Conservation (phyloP, 768 basidiomycete genomes). For the Hypsizygus marmoreus region DNA sequence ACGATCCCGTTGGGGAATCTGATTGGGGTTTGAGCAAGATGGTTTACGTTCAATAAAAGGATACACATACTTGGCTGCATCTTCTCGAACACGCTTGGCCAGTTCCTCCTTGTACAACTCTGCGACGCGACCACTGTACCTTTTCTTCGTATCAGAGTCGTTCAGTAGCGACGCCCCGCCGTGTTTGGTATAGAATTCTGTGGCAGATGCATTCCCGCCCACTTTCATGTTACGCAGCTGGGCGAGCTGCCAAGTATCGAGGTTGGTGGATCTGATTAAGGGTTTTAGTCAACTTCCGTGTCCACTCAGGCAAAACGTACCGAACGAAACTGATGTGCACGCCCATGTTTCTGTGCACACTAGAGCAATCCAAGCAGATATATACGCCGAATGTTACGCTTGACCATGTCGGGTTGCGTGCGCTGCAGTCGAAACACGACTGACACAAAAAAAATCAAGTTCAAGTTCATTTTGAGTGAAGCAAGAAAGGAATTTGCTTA, state of each 20-base stretch:
- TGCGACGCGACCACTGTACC: conserved; percentile 83
- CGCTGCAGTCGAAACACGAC: conserved; percentile 91
- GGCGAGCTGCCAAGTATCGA: conserved; percentile 89
- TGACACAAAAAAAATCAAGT: conserved; percentile 13
- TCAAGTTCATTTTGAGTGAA: conserved; percentile 1
- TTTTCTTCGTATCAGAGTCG: conserved; percentile 82
- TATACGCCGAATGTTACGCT: conserved; percentile 96
- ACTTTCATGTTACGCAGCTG: conserved; percentile 97
- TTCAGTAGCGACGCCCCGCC: conserved; percentile 71
- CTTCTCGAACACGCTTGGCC: conserved; percentile 75
- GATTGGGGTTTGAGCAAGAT: conserved; percentile 4
- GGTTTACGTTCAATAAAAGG: neutral
- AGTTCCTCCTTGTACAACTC: conserved; percentile 94
- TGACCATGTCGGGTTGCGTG: conserved; percentile 97
- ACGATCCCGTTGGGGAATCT: conserved; percentile 79
- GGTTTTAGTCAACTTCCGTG: conserved; percentile 10
- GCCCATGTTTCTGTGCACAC: conserved; percentile 93
- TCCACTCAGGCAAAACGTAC: conserved; percentile 44
- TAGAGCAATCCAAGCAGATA: conserved; percentile 97
- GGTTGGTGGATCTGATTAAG: conserved; percentile 81
- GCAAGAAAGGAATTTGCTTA: conserved; percentile 24
- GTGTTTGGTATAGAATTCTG: conserved; percentile 88
- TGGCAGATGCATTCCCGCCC: conserved; percentile 86
- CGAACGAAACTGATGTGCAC: conserved; percentile 98
- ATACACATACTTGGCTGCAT: conserved; percentile 57